Evolutionary conservation across 148 eudicot species (phyloP).

Genomic region (Fallopia convolvulus): DNA sequence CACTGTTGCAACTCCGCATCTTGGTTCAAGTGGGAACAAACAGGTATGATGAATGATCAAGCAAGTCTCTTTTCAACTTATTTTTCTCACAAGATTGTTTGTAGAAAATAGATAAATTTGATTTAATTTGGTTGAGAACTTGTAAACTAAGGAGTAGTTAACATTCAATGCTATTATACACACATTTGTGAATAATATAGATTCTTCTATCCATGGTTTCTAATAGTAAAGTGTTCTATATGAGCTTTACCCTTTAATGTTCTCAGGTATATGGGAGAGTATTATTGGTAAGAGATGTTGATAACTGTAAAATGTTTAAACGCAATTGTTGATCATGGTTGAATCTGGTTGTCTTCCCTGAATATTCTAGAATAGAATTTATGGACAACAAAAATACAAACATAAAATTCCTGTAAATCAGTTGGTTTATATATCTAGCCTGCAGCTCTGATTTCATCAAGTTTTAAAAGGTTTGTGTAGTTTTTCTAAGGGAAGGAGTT

Average conservation of each 20-base stretch:
- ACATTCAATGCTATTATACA: neutral
- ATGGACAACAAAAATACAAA: neutral
- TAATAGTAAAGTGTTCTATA: neutral
- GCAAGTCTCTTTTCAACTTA: neutral
- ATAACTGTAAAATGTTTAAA: neutral
- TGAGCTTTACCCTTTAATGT: neutral
- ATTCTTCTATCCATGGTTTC: neutral
- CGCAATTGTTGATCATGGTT: neutral
- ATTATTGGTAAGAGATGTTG: neutral
- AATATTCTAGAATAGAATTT: neutral
- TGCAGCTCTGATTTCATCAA: neutral
- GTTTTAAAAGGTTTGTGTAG: neutral
- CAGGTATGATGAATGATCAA: conserved; percentile 40
- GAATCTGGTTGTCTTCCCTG: neutral
- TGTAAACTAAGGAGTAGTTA: neutral
- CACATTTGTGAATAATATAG: neutral
- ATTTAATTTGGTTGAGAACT: neutral
- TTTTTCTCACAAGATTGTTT: neutral
- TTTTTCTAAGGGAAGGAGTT: neutral
- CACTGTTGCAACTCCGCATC: conserved; percentile 91
- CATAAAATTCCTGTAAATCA: neutral
- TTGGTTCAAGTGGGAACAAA: conserved; percentile 86
- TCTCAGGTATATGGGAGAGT: neutral
- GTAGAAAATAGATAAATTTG: neutral
- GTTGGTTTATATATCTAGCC: neutral